A percentile compares a stretch with the other conserved stretches of the same genome.
Conservation (phyloP, 2,329 filamentous ascomycete species). For the Cytospora piceae region DNA sequence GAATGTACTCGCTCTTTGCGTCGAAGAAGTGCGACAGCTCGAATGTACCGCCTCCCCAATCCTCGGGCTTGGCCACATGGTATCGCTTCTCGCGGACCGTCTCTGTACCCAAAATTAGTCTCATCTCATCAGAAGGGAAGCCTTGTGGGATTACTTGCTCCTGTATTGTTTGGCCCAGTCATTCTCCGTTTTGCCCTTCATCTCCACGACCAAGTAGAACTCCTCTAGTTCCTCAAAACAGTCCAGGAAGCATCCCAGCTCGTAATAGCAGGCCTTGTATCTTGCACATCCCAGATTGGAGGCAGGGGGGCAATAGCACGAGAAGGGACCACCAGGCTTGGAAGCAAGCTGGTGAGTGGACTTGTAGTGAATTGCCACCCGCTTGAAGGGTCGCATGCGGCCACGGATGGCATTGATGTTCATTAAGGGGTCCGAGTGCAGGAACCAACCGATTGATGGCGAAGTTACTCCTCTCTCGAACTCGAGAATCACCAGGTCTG, state of each 20-base stretch:
- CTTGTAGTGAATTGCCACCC: conserved; percentile 25
- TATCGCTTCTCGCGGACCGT: not conserved
- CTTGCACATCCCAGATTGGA: not conserved
- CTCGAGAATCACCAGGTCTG: conserved; percentile 34
- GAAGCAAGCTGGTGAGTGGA: not conserved
- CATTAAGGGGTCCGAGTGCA: not conserved
- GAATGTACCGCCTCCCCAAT: not conserved
- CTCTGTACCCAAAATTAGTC: conserved; percentile 1
- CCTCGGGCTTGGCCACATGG: not conserved
- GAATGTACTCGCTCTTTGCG: conserved; percentile 16
- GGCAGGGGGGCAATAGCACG: conserved; percentile 10
- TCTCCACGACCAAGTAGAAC: conserved; percentile 38
- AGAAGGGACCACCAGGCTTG: conserved; percentile 3
- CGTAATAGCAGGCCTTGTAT: conserved; percentile 32
- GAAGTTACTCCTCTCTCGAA: conserved; percentile 20
- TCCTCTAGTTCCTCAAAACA: conserved; percentile 36
- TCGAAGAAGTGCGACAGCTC: conserved; percentile 20
- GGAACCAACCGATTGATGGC: conserved; percentile 19
- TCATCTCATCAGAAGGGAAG: too few species aligned
- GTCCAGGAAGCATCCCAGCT: conserved; percentile 34
- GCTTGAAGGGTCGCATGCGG: conserved; percentile 10
- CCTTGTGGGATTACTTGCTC: not conserved
- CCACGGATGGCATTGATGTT: conserved; percentile 1
- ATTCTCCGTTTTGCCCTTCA: not conserved
- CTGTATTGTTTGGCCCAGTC: conserved; percentile 4